Evolutionary conservation across 108 stramenopile species (phyloP), one percentile per base, ranked within the genome.

Genomic region (Cyclotella cryptica): DNA sequence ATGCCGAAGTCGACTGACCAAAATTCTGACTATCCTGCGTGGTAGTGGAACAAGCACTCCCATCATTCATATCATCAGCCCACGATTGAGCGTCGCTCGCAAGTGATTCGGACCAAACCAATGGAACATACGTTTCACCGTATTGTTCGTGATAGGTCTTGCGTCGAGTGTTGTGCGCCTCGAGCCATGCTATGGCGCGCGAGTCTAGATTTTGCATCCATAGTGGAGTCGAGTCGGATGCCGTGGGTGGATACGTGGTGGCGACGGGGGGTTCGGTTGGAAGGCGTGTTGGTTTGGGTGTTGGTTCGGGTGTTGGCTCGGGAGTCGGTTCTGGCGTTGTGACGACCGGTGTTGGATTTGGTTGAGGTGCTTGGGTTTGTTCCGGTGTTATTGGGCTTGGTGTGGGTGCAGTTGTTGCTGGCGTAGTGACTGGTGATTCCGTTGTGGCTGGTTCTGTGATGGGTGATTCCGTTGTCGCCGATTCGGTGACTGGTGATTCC

Each of bases 51-150:
- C 66, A 54, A 14, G 52, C 55, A 43, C 63, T 65, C 8, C 62
- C 54, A n/a, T 55, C 17, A 21, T 67, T 15, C 18, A 75, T 28
- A 64, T 71, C 61, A 28, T 66, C 57, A 10, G 74, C 81, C 65
- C 69, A 66, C 10, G n/a, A 64, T 52, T 40, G 14, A 19, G 81
- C 81, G 3, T 63, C 71, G 11, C 24, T 3, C 13, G 74, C 81
- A 18, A 82, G 26, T 21, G 11, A 19, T 17, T 61, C 54, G 21
- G 81, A 82, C 81, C 81, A 82, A n/a, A 39, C 40, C n/a, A 82
- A 19, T 8, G 74, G 71, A 19, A 75, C 47, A 19, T 75, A 82
- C 0, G 74, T 66, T 62, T 52, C 52, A 0, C 58, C 74, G 52
- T 75, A 26, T 24, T 21, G 35, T 44, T 58, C 29, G 53, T 82